phyloP scores from a whole-genome alignment of 148 eudicot species.

The Spergularia bocconei region DNA sequence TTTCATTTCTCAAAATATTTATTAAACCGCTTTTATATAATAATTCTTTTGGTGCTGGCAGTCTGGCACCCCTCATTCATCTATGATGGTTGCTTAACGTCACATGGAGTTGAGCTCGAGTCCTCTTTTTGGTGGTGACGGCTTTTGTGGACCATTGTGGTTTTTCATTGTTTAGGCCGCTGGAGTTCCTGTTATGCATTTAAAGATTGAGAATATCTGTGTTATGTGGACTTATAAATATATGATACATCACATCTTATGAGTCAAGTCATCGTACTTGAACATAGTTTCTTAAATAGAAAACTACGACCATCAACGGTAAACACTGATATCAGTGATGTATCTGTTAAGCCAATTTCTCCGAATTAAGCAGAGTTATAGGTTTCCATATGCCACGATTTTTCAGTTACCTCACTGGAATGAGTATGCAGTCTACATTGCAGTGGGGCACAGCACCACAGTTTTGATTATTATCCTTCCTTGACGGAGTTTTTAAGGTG shows the following conservation, averaged over 20 bases:
- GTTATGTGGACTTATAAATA: not conserved
- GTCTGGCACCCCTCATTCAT: no score
- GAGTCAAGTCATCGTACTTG: no score
- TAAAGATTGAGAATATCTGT: not conserved
- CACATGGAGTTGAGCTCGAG: not conserved
- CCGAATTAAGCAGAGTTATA: not conserved
- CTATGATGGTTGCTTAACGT: no score
- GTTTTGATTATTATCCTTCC: not conserved
- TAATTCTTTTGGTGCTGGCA: no score
- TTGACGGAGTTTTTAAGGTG: not conserved
- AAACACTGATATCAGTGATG: not conserved
- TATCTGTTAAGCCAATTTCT: not conserved
- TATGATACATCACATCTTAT: not conserved
- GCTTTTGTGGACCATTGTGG: no score
- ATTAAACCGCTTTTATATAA: no score
- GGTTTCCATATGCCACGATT: no score
- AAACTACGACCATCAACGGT: no score
- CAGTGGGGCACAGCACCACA: not conserved
- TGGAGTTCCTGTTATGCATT: not conserved
- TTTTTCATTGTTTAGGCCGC: not conserved
- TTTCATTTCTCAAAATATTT: no score
- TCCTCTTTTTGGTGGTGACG: not conserved
- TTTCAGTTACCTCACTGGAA: not conserved
- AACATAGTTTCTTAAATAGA: no score
- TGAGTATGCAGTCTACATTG: not conserved